Conservation (phyloP, 768 basidiomycete genomes). For the Xerocomellus amylosporus region DNA sequence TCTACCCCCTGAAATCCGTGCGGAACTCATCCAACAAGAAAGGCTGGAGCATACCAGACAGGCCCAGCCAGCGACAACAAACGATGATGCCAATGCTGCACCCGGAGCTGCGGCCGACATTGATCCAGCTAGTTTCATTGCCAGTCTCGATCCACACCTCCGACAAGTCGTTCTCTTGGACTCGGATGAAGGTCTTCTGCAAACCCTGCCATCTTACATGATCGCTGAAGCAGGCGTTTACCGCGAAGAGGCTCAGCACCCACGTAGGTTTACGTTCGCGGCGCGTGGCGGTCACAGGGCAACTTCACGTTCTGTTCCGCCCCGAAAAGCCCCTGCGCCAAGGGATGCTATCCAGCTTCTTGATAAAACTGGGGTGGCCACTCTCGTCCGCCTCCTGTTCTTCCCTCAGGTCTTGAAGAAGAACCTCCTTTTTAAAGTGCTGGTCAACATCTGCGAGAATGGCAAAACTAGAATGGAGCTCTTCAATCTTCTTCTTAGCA, state of each 20-base stretch:
- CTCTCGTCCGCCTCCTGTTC: constrained; percentile 89
- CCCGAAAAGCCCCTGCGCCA: constrained; percentile 52
- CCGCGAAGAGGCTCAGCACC: constrained; percentile 50
- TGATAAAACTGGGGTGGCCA: constrained; percentile 85
- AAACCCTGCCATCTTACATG: constrained; percentile 79
- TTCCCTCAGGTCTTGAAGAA: constrained; percentile 92
- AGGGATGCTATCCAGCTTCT: constrained; percentile 93
- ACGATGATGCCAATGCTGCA: constrained; percentile 23
- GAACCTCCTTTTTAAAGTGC: constrained; percentile 79
- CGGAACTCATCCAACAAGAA: constrained; percentile 96
- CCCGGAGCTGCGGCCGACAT: constrained; percentile 61
- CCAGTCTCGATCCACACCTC: constrained; percentile 83
- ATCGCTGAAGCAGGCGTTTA: constrained; percentile 78
- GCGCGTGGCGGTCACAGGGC: constrained; percentile 28
- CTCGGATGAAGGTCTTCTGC: constrained; percentile 81
- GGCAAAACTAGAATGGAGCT: constrained; percentile 85
- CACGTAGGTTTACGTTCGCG: constrained; percentile 35
- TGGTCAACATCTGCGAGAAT: constrained; percentile 96
- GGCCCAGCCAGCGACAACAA: constrained; percentile 31
- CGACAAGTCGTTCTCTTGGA: constrained; percentile 90
- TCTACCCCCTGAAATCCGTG: constrained; percentile 92
- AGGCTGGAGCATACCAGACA: constrained; percentile 75
- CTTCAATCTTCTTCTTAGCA: constrained; percentile 90
- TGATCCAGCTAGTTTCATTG: constrained; percentile 88
- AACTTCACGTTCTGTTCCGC: constrained; percentile 27